Conservation (phyloP, 129 eudicot genomes). For the Pittosporum tobira region DNA sequence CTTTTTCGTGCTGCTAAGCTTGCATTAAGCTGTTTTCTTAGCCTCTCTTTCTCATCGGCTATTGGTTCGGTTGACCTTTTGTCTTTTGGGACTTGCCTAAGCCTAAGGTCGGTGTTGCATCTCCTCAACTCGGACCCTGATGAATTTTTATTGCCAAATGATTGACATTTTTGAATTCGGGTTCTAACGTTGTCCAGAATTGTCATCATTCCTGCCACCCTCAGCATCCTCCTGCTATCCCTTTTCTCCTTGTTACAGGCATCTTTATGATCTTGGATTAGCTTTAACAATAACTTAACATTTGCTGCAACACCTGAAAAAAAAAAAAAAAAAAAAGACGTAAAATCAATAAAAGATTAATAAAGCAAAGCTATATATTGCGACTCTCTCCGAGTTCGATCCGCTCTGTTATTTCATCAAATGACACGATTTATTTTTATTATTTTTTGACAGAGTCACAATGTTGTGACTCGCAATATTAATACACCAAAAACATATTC, state of each 20-base stretch:
- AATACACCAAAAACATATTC: neutral
- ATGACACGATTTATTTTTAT: too few relatives aligned
- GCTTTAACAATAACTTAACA: constrained; percentile 57
- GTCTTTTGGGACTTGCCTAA: constrained; percentile 20
- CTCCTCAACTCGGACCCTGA: constrained; percentile 29
- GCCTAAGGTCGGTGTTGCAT: constrained; percentile 39
- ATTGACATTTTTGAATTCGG: constrained; percentile 65
- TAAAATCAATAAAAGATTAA: neutral
- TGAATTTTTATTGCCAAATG: constrained; percentile 42
- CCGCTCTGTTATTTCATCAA: too few relatives aligned
- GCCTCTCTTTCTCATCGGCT: constrained; percentile 41
- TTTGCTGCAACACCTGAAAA: constrained; percentile 75
- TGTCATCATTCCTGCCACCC: constrained; percentile 90
- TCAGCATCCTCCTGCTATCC: constrained; percentile 52
- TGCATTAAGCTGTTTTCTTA: constrained; percentile 34
- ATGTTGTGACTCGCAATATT: too few relatives aligned
- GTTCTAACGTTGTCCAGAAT: constrained; percentile 63
- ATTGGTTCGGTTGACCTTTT: constrained; percentile 13
- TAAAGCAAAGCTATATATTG: too few relatives aligned
- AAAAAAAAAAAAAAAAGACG: neutral
- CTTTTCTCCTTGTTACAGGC: constrained; percentile 49
- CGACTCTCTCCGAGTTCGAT: too few relatives aligned
- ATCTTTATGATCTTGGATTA: constrained; percentile 73
- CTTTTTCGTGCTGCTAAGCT: constrained; percentile 57
- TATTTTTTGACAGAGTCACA: too few relatives aligned